A percentile compares a stretch with the other conserved stretches of the same genome.
phyloP scores from a whole-genome alignment of 371 early-diverging fungal genomes.

The Zopfochytrium polystomum region DNA sequence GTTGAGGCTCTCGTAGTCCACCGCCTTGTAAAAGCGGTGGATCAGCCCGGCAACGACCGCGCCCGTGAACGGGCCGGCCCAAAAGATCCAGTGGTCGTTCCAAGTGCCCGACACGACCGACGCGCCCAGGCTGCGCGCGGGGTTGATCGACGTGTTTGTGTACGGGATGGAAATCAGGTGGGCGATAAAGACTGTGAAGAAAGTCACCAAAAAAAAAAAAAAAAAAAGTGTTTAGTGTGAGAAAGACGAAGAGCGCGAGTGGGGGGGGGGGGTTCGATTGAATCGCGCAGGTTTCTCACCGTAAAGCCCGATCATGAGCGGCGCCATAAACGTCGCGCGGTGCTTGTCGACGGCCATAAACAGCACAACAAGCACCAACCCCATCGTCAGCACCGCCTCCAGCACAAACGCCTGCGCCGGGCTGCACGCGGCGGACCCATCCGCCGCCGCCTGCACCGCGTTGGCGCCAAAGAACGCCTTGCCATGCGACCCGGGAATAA shows the following conservation, averaged over 20 bases:
- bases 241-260: too few species aligned
- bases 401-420: conserved; percentile 49
- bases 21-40: conserved; percentile 35
- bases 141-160: too few species aligned
- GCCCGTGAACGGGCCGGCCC: conserved; percentile 38
- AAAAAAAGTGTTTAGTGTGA: too few species aligned
- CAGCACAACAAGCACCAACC: conserved; percentile 45
- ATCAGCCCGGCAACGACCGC: conserved; percentile 38
- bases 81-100: too few species aligned
- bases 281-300: too few species aligned
- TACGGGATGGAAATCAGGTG: too few species aligned
- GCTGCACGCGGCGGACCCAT: conserved; percentile 17
- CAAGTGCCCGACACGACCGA: too few species aligned
- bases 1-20: conserved; percentile 27
- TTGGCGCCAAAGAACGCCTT: conserved; percentile 31
- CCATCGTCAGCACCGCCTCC: conserved; percentile 50
- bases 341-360: conserved; percentile 51
- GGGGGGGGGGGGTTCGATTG: too few species aligned
- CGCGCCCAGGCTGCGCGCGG: too few species aligned
- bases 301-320: conserved; percentile 21
- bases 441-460: conserved; percentile 27
- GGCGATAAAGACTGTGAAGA: too few species aligned
- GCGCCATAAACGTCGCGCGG: conserved; percentile 34
- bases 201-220: too few species aligned
- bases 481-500: conserved; percentile 40